Conservation (phyloP, 305 asterid genomes). For the Andrographis paniculata region DNA sequence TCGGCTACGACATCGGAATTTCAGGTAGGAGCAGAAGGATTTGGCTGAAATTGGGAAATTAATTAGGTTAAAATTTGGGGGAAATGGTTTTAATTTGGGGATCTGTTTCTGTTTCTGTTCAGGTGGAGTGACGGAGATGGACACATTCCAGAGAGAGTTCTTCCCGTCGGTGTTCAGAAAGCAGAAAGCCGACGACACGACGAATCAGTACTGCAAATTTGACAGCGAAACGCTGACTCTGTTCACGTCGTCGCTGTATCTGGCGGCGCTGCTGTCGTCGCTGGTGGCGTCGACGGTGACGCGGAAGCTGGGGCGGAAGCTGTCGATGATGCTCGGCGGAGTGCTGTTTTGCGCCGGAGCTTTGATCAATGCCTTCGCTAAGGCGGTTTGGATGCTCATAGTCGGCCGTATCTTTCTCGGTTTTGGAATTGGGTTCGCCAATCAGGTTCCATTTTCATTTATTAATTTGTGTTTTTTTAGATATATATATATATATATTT, state of each 20-base stretch:
- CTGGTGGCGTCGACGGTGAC: conserved; percentile 59
- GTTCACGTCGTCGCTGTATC: conserved; percentile 66
- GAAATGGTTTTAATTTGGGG: background rate
- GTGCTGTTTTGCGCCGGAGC: conserved; percentile 63
- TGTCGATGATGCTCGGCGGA: conserved; percentile 66
- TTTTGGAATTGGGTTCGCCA: conserved; percentile 71
- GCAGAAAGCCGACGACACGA: conserved; percentile 27
- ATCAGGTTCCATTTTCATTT: conserved; percentile 46
- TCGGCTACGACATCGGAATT: conserved; percentile 93
- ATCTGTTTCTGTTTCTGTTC: conserved; percentile 3
- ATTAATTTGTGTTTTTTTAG: too few relatives aligned
- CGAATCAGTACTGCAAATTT: conserved; percentile 61
- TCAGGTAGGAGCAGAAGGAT: conserved; percentile 39
- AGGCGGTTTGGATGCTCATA: conserved; percentile 49
- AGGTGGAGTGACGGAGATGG: conserved; percentile 65
- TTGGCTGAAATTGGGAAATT: background rate
- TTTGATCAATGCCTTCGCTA: conserved; percentile 52
- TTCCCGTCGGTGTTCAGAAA: conserved; percentile 37
- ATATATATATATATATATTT: too few relatives aligned
- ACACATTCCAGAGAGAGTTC: conserved; percentile 36
- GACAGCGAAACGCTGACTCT: conserved; percentile 60
- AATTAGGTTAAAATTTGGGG: background rate
- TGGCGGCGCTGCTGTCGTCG: conserved; percentile 67
- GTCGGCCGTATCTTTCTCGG: conserved; percentile 64
- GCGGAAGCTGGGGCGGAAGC: conserved; percentile 43